Evolutionary conservation across 768 basidiomycete genomes (phyloP), one percentile per base, ranked within the genome.

Genomic region (Daedaleopsis nitida): DNA sequence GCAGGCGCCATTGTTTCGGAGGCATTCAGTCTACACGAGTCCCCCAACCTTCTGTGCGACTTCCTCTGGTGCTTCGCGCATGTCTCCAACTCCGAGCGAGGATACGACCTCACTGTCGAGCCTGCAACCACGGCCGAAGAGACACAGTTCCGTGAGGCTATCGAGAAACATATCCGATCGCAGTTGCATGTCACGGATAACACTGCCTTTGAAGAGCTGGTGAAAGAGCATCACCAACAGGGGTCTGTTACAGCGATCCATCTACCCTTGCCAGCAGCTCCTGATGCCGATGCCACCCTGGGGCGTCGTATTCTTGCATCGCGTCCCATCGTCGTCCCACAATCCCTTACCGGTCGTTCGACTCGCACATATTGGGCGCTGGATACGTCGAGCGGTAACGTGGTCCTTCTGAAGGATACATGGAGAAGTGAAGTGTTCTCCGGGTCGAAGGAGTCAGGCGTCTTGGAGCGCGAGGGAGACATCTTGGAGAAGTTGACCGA

Each of bases 11-110:
- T 77, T 14, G 73, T 75, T 6, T 65, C 75, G 0, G 57, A 60
- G 24, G n/a, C 52, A 0, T 75, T 78, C 65, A 58, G 72, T 48
- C 68, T 69, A 32, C 50, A 55, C 5, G 11, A 60, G 5, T n/a
- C 71, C 0, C 64, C 66, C 11, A 39, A 61, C 12, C 21, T 58
- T 0, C 63, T 79, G 1, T 60, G 67, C 11, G 65, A 71, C 4
- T 77, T 76, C 57, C 53, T 77, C 9, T 72, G 69, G 68, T 68
- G 68, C 3, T 76, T 74, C 57, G 43, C 63, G 13, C 55, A 65
- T 17, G 49, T 66, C 1, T 60, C 59, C 0, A 27, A 47, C 16
- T 38, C 7, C 6, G 52, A 65, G n/a, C 65, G 76, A 4, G 75
- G 78, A 0, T 60, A 69, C 38, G 75, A 70, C 39, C 52, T 49